Percentiles rank a stretch among this genome's conserved stretches.
Conservation (phyloP, 108 stramenopile genomes). For the Skeletonema costatum region DNA sequence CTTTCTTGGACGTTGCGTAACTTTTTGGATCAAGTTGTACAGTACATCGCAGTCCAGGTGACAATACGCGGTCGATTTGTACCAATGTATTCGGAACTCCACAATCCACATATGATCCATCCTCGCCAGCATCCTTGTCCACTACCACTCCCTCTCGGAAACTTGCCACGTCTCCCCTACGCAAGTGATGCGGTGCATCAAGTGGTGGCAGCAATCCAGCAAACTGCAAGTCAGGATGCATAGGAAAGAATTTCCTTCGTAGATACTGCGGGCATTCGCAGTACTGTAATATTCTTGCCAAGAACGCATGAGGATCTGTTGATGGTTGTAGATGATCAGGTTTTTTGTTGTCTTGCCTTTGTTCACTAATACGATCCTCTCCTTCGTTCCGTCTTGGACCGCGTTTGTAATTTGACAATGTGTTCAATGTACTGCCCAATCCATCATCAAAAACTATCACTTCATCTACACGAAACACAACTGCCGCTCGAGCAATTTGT, state of each 20-base stretch:
- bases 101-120: constrained; percentile 79
- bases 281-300: constrained; percentile 94
- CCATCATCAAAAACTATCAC: constrained; percentile 96
- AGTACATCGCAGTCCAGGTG: constrained; percentile 90
- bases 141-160: constrained; percentile 95
- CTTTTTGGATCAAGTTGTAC: constrained; percentile 75
- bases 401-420: constrained; percentile 33
- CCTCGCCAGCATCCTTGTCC: constrained; percentile 34
- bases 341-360: constrained; percentile 3
- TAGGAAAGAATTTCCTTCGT: constrained; percentile 89
- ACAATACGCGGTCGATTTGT: constrained; percentile 71
- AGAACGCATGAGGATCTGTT: constrained; percentile 87
- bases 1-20: constrained; percentile 42
- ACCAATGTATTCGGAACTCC: constrained; percentile 80
- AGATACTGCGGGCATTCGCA: constrained; percentile 95
- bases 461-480: constrained; percentile 97
- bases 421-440: constrained; percentile 42
- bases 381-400: constrained; percentile 21
- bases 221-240: constrained; percentile 94
- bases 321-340: constrained; percentile 40
- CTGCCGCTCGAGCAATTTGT: constrained; percentile 94
- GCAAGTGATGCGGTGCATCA: constrained; percentile 97
- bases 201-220: constrained; percentile 94
- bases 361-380: not conserved
- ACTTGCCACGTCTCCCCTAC: constrained; percentile 78